These are phyloP conservation scores for Penicillium robsamsonii DNA, from an alignment of 495 filamentous ascomycete species.

Conservation along the genomic window DNA sequence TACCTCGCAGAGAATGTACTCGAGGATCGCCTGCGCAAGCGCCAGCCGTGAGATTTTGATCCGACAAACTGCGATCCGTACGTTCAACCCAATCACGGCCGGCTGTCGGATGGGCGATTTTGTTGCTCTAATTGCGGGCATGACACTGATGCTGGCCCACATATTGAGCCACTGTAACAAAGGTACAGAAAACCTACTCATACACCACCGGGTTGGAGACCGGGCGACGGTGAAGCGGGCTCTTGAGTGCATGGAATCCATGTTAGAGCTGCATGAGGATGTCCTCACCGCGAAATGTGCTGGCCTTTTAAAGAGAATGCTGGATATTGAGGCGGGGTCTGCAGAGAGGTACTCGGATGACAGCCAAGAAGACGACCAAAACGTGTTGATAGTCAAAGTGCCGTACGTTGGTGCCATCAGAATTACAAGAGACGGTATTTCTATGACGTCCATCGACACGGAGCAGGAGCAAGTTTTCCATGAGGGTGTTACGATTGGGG, in stretches of 20 bases:
- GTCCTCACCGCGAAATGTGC: constrained; percentile 1
- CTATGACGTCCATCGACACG: background rate
- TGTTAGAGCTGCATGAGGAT: background rate
- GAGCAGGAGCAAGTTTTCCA: background rate
- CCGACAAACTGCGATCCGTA: constrained; percentile 17
- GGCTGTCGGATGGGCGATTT: background rate
- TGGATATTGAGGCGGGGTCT: background rate
- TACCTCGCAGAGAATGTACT: constrained; percentile 19
- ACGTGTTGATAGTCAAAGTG: constrained; percentile 2
- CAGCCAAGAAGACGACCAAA: background rate
- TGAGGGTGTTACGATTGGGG: background rate
- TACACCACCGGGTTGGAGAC: constrained; percentile 2
- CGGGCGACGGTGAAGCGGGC: background rate
- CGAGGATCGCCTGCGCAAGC: constrained; percentile 38
- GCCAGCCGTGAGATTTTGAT: constrained; percentile 37
- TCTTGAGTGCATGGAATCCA: constrained; percentile 3
- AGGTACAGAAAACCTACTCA: background rate
- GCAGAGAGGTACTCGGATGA: background rate
- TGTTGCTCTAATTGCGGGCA: constrained; percentile 1
- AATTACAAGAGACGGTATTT: constrained; percentile 1
- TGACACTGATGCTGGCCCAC: constrained; percentile 1
- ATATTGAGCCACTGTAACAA: constrained; percentile 2
- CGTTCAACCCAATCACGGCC: constrained; percentile 8
- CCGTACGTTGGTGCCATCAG: background rate
- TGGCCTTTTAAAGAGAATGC: background rate